phyloP scores from a whole-genome alignment of 2,329 filamentous ascomycete species.

The Pseudogymnoascus sp. region DNA sequence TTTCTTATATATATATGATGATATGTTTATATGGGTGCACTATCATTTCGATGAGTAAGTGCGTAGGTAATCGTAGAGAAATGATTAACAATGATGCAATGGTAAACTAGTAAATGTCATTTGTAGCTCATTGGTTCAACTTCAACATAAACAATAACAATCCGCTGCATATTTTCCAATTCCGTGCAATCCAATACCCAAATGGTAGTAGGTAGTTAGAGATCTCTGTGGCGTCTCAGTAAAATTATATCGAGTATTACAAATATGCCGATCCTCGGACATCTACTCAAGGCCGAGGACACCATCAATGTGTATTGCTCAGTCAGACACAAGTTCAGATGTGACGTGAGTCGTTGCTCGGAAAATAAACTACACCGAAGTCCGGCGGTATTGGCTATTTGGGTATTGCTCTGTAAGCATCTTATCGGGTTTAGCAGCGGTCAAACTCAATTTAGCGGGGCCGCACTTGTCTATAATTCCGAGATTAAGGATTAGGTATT shows the following conservation, averaged over 20 bases:
- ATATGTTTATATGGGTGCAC: background rate
- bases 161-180: background rate
- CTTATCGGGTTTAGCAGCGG: background rate
- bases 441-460: background rate
- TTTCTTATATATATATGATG: background rate
- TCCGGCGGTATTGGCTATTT: background rate
- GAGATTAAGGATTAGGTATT: background rate
- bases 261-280: background rate
- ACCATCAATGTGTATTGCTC: background rate
- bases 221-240: background rate
- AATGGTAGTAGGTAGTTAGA: background rate
- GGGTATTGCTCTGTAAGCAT: background rate
- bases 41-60: background rate
- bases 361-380: background rate
- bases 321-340: background rate
- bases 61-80: background rate
- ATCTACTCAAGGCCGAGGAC: background rate
- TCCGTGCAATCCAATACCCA: background rate
- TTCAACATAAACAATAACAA: too few species aligned
- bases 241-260: background rate
- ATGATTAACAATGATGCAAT: background rate
- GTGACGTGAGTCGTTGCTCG: background rate
- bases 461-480: background rate
- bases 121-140: background rate
- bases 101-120: background rate